Evolutionary conservation across 2,329 filamentous ascomycete species (phyloP).

Genomic region (Fusarium paranaense): DNA sequence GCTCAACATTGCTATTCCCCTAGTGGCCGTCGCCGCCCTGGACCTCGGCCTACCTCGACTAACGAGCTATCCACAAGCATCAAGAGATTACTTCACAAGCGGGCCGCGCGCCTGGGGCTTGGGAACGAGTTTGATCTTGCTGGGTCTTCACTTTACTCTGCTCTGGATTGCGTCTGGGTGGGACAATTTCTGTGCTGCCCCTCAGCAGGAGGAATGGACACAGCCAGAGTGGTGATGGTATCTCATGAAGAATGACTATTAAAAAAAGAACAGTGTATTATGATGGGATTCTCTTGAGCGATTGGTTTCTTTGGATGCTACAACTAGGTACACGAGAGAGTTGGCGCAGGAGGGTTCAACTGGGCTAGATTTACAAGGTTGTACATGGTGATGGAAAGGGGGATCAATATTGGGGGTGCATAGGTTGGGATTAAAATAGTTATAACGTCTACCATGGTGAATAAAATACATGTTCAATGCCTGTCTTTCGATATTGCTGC

Average conservation of each 20-base stretch:
- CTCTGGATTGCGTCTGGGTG: slow-evolving; percentile 51
- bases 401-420: background rate
- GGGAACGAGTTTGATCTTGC: slow-evolving; percentile 46
- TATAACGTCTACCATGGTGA: background rate
- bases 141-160: slow-evolving; percentile 49
- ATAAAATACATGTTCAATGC: background rate
- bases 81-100: slow-evolving; percentile 26
- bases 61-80: slow-evolving; percentile 10
- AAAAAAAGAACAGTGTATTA: background rate
- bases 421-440: background rate
- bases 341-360: background rate
- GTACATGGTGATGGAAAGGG: background rate
- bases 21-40: slow-evolving; percentile 75
- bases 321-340: background rate
- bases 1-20: slow-evolving; percentile 71
- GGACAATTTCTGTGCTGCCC: slow-evolving; percentile 48
- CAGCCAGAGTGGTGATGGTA: slow-evolving; percentile 45
- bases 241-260: background rate
- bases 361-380: background rate
- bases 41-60: slow-evolving; percentile 64
- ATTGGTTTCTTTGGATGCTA: background rate
- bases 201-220: slow-evolving; percentile 44
- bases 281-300: background rate
- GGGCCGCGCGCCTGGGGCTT: slow-evolving; percentile 45
- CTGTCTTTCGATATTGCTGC: background rate